Evolutionary conservation across 2,329 filamentous ascomycete genomes (phyloP).

Genomic region (Xylaria sp.): DNA sequence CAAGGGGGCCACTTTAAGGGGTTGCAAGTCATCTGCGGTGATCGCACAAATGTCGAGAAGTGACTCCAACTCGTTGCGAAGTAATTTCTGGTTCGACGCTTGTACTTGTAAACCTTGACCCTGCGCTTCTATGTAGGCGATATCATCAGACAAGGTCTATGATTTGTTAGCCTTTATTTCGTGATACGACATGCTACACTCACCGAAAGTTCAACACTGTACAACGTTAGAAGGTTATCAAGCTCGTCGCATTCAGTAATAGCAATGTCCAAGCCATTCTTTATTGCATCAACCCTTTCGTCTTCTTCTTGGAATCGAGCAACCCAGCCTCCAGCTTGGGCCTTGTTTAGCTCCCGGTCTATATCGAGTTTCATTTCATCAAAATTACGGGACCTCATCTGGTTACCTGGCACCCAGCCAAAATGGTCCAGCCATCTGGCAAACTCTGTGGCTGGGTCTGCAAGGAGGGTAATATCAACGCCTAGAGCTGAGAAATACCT

Average conservation of each 20-base stretch:
- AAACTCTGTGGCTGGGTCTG: slow-evolving; percentile 81
- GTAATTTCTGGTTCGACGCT: slow-evolving; percentile 93
- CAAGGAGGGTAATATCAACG: slow-evolving; percentile 79
- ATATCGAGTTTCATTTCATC: slow-evolving; percentile 85
- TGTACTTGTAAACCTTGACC: slow-evolving; percentile 97
- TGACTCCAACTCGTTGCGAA: slow-evolving; percentile 88
- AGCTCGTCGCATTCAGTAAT: slow-evolving; percentile 96
- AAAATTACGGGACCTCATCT: slow-evolving; percentile 78
- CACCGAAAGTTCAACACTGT: slow-evolving; percentile 92
- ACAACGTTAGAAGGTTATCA: slow-evolving; percentile 91
- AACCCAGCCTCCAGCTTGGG: slow-evolving; percentile 93
- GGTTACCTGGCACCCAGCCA: slow-evolving; percentile 82
- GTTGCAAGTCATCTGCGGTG: slow-evolving; percentile 76
- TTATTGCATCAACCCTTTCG: slow-evolving; percentile 87
- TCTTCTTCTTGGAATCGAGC: slow-evolving; percentile 87
- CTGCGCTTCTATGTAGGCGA: slow-evolving; percentile 96
- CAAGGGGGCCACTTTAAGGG: slow-evolving; percentile 77
- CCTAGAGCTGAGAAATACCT: slow-evolving; percentile 82
- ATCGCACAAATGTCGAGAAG: slow-evolving; percentile 94
- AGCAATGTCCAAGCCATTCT: slow-evolving; percentile 85
- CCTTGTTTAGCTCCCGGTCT: slow-evolving; percentile 86
- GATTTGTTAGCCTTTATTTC: slow-evolving; percentile 39
- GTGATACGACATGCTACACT: slow-evolving; percentile 50
- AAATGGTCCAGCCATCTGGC: slow-evolving; percentile 85
- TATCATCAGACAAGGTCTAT: slow-evolving; percentile 92